Conservation (phyloP, 1,284 basidiomycete genomes). For the Blastosporella zonata region DNA sequence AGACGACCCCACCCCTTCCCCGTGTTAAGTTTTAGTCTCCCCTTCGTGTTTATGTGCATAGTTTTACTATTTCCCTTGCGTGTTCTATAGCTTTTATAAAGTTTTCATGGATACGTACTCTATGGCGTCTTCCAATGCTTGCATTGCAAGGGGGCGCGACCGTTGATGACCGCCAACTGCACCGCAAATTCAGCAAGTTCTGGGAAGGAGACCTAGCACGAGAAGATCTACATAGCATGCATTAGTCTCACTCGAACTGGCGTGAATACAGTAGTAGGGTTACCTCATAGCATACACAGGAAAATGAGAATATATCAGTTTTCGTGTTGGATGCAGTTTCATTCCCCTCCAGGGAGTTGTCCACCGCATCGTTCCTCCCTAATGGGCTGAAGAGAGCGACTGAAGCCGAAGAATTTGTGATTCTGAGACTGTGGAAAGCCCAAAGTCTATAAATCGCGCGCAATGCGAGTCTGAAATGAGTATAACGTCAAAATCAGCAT, state of each 20-base stretch:
- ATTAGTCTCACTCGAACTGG: not conserved
- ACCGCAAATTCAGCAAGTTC: conserved; percentile 15
- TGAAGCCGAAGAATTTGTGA: conserved; percentile 14
- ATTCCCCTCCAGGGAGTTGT: conserved; percentile 20
- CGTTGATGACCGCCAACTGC: conserved; percentile 15
- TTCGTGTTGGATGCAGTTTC: conserved; percentile 11
- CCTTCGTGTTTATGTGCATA: conserved; percentile 2
- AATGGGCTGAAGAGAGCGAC: conserved; percentile 9
- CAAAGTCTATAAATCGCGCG: conserved; percentile 37
- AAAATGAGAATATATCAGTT: conserved; percentile 25
- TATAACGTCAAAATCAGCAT: conserved; percentile 24
- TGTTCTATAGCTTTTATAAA: conserved; percentile 3
- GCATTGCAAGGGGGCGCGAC: conserved; percentile 14
- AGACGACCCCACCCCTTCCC: not conserved
- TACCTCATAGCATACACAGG: conserved; percentile 25
- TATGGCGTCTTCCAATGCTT: conserved; percentile 4
- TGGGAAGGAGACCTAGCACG: conserved; percentile 17
- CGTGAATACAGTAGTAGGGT: not conserved
- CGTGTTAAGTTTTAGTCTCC: not conserved
- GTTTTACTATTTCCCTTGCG: not conserved
- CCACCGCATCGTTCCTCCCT: conserved; percentile 21
- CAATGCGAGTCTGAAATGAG: conserved; percentile 25
- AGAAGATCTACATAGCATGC: conserved; percentile 14
- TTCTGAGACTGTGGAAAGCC: conserved; percentile 24
- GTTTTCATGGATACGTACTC: too few species aligned